These are phyloP conservation scores for Colletotrichum cuscutae DNA, from an alignment of 2,329 filamentous ascomycete genomes.

Conservation along the genomic window DNA sequence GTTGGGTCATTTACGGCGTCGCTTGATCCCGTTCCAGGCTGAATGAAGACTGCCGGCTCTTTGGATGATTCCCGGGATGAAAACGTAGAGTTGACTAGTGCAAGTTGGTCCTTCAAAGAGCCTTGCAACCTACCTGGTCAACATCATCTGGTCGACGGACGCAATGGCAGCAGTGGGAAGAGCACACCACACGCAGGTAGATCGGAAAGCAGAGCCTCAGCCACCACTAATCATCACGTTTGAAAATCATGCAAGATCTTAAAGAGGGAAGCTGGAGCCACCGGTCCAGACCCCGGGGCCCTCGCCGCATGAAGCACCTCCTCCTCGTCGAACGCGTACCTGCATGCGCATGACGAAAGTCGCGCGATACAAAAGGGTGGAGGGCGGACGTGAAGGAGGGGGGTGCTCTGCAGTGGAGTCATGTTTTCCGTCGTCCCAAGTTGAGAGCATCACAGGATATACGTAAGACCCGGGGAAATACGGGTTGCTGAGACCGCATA, in stretches of 20 bases:
- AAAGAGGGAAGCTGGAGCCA: constrained; percentile 9
- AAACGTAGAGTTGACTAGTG: neutral
- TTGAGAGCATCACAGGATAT: neutral
- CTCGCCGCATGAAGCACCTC: constrained; percentile 27
- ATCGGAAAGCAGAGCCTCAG: neutral
- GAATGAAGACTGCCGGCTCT: neutral
- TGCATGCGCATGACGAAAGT: constrained; percentile 27
- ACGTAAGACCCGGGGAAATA: neutral
- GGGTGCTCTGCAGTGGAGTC: constrained; percentile 3
- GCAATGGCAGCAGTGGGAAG: neutral
- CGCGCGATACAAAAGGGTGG: neutral
- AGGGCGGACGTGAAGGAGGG: neutral
- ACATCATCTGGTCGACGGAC: no score
- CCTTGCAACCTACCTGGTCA: neutral
- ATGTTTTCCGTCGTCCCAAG: constrained; percentile 25
- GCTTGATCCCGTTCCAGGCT: constrained; percentile 2
- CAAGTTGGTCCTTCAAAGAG: neutral
- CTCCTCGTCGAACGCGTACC: constrained; percentile 27
- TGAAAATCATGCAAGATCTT: neutral
- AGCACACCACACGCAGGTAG: neutral
- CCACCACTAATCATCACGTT: neutral
- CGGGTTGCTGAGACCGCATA: neutral
- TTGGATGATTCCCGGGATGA: neutral
- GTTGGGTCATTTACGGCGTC: constrained; percentile 5
- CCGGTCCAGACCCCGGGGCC: constrained; percentile 20